Evolutionary conservation across 208 protist species (phyloP), one percentile per base, ranked within the genome.

Genomic region (Novymonas esmeraldas): DNA sequence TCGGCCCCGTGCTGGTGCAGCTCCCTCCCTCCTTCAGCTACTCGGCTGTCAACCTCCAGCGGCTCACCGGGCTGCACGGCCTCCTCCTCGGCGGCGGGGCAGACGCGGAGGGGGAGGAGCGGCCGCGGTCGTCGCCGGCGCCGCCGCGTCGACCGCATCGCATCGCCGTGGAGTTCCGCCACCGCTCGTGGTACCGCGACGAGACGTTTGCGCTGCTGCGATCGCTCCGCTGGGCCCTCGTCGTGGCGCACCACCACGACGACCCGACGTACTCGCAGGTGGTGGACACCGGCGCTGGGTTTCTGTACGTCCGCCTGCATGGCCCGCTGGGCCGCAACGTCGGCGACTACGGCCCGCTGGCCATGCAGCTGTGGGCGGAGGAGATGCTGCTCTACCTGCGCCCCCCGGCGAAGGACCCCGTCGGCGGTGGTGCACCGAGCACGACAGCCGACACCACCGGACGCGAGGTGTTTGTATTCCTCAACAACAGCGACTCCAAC

Each of bases 401-500:
- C 10, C 29, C 38, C 10, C 29, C 38, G 5, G 2, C 18, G 3
- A 39, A 9, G n/a, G 16, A 6, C 10, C 10, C 22, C 20, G n/a
- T 24, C 16, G 22, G 22, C 46, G 41, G 54, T 38, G 36, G 24
- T 24, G 9, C 22, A 16, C 4, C 29, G 13, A 39, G 26, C 4
- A 38, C 48, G n/a, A n/a, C 39, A 26, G 39, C 29, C 14, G 10
- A 36, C 16, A 22, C 45, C 18, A 2, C 44, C 20, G 41, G 22
- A 20, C 70, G 78, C 18, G 82, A 94, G 56, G 84, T 94, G 26
- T 94, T 85, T 63, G 73, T 89, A 22, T 91, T 91, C 46, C 59
- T 94, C 44, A 94, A 94, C 70, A 94, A 94, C 75, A 89, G 76
- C 57, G 79, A 90, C 59, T 94, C 87, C n/a, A 55, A 91, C 33